Evolutionary conservation across 805 yeast species (phyloP).

Genomic region (Candida easanensis): DNA sequence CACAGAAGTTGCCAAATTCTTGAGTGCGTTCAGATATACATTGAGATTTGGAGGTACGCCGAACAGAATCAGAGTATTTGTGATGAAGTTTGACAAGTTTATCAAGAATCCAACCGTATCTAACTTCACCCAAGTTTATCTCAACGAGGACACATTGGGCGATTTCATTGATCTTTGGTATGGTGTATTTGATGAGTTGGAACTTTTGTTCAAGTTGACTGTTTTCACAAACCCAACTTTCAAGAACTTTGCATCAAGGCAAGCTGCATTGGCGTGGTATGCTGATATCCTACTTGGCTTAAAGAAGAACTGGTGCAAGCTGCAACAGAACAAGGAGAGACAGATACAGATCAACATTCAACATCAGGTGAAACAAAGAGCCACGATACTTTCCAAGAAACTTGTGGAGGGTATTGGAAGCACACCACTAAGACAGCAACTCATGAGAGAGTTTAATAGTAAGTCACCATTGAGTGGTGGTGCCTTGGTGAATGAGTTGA

Average conservation of each 20-base stretch:
- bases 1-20: conserved; percentile 43
- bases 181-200: conserved; percentile 61
- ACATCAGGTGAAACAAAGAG: conserved; percentile 58
- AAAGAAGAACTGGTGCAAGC: conserved; percentile 45
- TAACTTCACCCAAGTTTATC: conserved; percentile 30
- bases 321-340: conserved; percentile 41
- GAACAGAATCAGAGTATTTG: conserved; percentile 41
- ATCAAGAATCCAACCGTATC: conserved; percentile 13
- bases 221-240: conserved; percentile 38
- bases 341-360: conserved; percentile 56
- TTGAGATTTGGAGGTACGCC: conserved; percentile 72
- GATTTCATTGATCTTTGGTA: conserved; percentile 59
- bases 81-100: conserved; percentile 20
- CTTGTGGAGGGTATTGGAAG: conserved; percentile 27
- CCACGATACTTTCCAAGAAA: conserved; percentile 42
- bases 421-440: conserved; percentile 30
- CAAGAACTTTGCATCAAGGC: conserved; percentile 43
- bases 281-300: conserved; percentile 57
- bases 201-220: conserved; percentile 54
- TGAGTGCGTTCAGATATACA: conserved; percentile 60
- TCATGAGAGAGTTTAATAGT: conserved; percentile 29
- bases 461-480: conserved; percentile 19
- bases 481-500: conserved; percentile 27
- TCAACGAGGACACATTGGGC: conserved; percentile 45
- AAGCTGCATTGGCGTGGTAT: conserved; percentile 70